Conservation (phyloP, 2,329 filamentous ascomycete species). For the Capronia coronata region DNA sequence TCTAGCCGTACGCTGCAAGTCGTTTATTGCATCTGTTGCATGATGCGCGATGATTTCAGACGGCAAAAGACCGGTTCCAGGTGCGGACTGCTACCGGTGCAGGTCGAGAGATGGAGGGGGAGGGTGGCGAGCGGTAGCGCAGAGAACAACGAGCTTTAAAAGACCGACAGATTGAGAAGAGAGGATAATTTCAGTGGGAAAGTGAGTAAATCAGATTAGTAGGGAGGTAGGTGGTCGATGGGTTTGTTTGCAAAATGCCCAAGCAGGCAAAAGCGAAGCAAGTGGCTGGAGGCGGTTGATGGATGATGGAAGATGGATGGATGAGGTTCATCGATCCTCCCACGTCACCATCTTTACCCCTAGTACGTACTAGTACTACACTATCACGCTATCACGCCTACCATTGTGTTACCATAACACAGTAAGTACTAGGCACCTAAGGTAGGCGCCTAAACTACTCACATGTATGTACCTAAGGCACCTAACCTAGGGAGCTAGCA, state of each 20-base stretch:
- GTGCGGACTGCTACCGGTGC: not conserved
- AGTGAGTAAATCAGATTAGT: not conserved
- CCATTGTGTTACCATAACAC: no score
- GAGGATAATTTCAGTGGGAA: not conserved
- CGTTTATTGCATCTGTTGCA: not conserved
- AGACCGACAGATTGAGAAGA: not conserved
- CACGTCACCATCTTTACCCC: conserved; percentile 6
- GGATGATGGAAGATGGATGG: no score
- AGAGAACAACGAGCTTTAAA: no score
- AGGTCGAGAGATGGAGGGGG: not conserved
- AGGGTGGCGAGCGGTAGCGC: no score
- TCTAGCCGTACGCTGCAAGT: not conserved
- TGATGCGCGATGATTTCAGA: not conserved
- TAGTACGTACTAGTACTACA: no score
- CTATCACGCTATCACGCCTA: no score
- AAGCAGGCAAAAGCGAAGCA: conserved; percentile 9
- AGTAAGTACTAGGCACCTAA: no score
- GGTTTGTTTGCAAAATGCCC: conserved; percentile 7
- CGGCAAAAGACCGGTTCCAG: not conserved
- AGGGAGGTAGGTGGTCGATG: not conserved
- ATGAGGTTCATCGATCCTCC: no score
- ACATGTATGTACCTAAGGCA: no score
- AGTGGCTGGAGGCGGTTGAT: not conserved
- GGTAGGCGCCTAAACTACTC: no score
- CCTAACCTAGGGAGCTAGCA: no score